Percentiles rank a stretch among this genome's conserved stretches.
Evolutionary conservation across 495 filamentous ascomycete genomes (phyloP).

Genomic region (Trichoderma reesei): DNA sequence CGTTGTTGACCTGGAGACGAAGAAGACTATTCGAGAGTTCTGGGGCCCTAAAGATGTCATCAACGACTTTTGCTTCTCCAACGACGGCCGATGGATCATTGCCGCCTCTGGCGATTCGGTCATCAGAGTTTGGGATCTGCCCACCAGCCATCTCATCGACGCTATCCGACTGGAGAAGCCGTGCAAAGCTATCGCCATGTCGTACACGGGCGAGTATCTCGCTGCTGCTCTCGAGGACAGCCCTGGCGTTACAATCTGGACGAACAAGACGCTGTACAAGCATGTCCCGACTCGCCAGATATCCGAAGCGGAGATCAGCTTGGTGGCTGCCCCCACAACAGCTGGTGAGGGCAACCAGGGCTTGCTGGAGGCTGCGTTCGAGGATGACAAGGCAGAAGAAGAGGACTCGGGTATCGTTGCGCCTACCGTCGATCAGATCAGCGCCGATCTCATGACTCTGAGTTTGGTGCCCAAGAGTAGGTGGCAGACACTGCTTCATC

Average conservation of each 20-base stretch:
- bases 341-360: slow-evolving; percentile 75
- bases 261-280: slow-evolving; percentile 79
- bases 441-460: slow-evolving; percentile 70
- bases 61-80: slow-evolving; percentile 84
- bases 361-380: slow-evolving; percentile 57
- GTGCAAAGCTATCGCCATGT: slow-evolving; percentile 79
- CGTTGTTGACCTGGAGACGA: slow-evolving; percentile 83
- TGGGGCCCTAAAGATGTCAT: slow-evolving; percentile 78
- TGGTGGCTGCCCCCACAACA: slow-evolving; percentile 54
- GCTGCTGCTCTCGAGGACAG: slow-evolving; percentile 77
- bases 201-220: slow-evolving; percentile 81
- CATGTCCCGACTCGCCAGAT: slow-evolving; percentile 77
- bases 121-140: slow-evolving; percentile 88
- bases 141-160: slow-evolving; percentile 90
- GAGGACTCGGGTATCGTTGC: slow-evolving; percentile 39
- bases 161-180: slow-evolving; percentile 64
- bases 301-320: slow-evolving; percentile 58
- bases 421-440: slow-evolving; percentile 62
- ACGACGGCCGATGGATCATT: slow-evolving; percentile 88
- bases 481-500: slow-evolving; percentile 88
- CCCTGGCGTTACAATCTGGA: slow-evolving; percentile 90
- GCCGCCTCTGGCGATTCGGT: slow-evolving; percentile 75
- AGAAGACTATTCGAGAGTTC: slow-evolving; percentile 81
- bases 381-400: slow-evolving; percentile 31
- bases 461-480: slow-evolving; percentile 78